Base-by-base conservation (phyloP, 1,284 basidiomycete genomes). In the Malassezia sympodialis region DNA sequence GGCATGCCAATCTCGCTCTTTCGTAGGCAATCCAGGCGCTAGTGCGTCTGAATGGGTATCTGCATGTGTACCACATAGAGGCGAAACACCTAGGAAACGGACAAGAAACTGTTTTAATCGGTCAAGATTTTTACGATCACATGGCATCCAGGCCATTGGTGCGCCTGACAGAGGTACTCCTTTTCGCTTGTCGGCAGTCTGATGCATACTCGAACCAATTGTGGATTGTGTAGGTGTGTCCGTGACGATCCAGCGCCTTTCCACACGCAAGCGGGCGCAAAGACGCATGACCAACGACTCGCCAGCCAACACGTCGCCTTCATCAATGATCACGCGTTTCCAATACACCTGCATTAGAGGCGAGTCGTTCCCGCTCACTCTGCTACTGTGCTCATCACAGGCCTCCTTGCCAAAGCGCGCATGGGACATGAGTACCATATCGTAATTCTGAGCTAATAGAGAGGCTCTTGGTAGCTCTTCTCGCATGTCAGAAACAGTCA, bases 171-270 rank as follows among this genome's bases (percentile, higher is more conserved):
- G 12, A 8, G 31, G 14, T 42, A 30, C 12, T 6, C 28, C 28
- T 6, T 30, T 7, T 10, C 8, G 32, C 15, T 17, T n/a, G 12
- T 21, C 45, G 3, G 15, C 24, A 10, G 21, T n/a, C 8, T 49
- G 15, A 3, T 10, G n/a, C 12, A 14, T 23, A 32, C 52, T 58
- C 1, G 49, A 15, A 12, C 59, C 49, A 2, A 53, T 40, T 15
- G 62, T 27, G 4, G 39, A 23, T 23, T 55, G 45, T 6, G 52
- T 58, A 7, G 61, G 61, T n/a, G 61, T 63, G 19, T 57, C 53
- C 4, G 56, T 53, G n/a, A 63, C 54, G 19, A 63, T 51, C 61
- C 61, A 63, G 19, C 56, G 51, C 15, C 60, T 49, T 30, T 63
- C 60, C 34, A 56, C 51, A n/a, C 43, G 35, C 19, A 63, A 44